Conservation (phyloP, 768 basidiomycete genomes). For the Kwoniella sp. region DNA sequence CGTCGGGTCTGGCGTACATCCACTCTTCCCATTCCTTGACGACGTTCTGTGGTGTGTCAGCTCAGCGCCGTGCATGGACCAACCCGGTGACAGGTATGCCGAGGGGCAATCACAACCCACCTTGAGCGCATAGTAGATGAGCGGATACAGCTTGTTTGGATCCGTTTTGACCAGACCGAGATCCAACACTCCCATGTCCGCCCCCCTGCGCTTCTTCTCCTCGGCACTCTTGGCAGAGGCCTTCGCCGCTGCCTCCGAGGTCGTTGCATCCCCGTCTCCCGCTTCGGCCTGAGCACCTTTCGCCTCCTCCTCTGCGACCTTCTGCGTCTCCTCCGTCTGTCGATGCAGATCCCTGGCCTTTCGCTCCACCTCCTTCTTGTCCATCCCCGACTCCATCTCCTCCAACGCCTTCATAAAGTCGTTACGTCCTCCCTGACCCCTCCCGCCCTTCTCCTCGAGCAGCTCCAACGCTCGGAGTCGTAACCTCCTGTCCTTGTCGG, state of each 20-base stretch:
- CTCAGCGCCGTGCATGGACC: not conserved
- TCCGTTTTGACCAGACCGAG: constrained; percentile 77
- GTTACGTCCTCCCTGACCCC: constrained; percentile 58
- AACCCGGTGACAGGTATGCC: not conserved
- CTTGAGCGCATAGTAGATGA: constrained; percentile 94
- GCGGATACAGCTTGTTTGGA: constrained; percentile 89
- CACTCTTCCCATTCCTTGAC: constrained; percentile 95
- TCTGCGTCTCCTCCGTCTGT: constrained; percentile 57
- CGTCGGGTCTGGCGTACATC: constrained; percentile 87
- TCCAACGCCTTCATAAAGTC: constrained; percentile 66
- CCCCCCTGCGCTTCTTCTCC: constrained; percentile 40
- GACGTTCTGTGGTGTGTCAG: constrained; percentile 54
- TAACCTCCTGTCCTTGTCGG: constrained; percentile 85
- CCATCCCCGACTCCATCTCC: constrained; percentile 59
- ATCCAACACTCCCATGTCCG: constrained; percentile 63
- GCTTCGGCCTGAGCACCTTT: constrained; percentile 2
- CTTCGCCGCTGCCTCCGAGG: constrained; percentile 24
- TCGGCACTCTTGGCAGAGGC: constrained; percentile 50
- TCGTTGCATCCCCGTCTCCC: not conserved
- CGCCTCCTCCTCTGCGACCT: constrained; percentile 6
- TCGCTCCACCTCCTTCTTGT: constrained; percentile 44
- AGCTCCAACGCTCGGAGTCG: constrained; percentile 89
- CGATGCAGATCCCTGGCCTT: constrained; percentile 14
- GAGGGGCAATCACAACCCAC: constrained; percentile 29
- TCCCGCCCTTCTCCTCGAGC: constrained; percentile 64